Base-by-base conservation (phyloP, 2,329 filamentous ascomycete genomes). In the Exserohilum rostratum region DNA sequence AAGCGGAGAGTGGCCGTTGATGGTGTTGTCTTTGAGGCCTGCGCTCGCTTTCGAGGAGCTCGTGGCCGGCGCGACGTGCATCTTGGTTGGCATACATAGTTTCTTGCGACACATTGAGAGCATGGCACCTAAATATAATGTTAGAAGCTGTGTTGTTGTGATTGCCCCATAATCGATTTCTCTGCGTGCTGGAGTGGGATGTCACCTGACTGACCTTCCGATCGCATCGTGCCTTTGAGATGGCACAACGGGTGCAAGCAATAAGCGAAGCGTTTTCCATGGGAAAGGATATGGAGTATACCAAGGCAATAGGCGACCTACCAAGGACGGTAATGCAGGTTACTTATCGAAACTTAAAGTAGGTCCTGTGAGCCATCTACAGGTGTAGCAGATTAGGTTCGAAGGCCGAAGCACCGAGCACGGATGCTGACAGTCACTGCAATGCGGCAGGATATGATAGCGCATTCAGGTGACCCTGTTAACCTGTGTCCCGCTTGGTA, bases 211-310 rank as follows among this genome's bases (percentile, higher is more conserved):
- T 49, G 29, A 50, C 51, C 39, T 53, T 53, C 3, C 51, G 38
- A 27, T 53, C 51, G 25, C 51, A 53, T 17, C 51, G 31, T 27
- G 51, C 51, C 27, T 53, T 53, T 13, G 51, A 53, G 20, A 53
- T 50, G 39, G 45, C 51, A 44, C 51, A 53, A 11, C 51, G 27
- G 20, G 51, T 53, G 51, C 51, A 53, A 27, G 51, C 51, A 9
- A 53, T 53, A 18, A 53, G 34, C 10, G 38, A 34, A 7, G 51
- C 33, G 15, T 38, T 33, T 7, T 40, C 48, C 51, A 54, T 54
- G 13, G n/a, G 18, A 25, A 39, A 10, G 5, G 33, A 33, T 27
- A 20, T 40, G 7, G 12, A 43, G 17, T 20, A 25, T 42, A 13
- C 15, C 22, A 37, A 25, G n/a, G 20, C n/a, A 29, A 10, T 18